Percentiles rank a stretch among this genome's conserved stretches.
phyloP scores from a whole-genome alignment of 2,329 filamentous ascomycete genomes.

The Scytalidium lignicola region DNA sequence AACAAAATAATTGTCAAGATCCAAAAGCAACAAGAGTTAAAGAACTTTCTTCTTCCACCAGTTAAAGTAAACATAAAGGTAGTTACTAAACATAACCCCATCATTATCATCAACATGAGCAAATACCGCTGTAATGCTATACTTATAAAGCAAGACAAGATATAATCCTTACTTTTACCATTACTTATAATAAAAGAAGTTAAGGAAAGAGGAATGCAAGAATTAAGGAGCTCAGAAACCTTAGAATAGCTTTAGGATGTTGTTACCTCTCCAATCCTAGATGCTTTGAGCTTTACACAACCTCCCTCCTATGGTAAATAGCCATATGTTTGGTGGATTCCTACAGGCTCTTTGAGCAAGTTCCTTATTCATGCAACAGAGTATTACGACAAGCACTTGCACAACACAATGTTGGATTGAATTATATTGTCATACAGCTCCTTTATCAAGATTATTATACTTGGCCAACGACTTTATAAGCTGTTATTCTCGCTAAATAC shows the following conservation, averaged over 20 bases:
- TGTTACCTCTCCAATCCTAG: conserved; percentile 21
- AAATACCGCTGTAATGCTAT: conserved; percentile 26
- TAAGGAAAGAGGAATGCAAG: not conserved
- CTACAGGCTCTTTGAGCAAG: conserved; percentile 23
- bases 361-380: conserved; percentile 33
- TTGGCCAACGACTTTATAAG: conserved; percentile 13
- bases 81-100: conserved; percentile 21
- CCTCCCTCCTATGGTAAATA: conserved; percentile 9
- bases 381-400: conserved; percentile 15
- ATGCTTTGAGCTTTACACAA: conserved; percentile 19
- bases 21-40: conserved; percentile 16
- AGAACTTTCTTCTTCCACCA: conserved; percentile 21
- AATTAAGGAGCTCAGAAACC: not conserved
- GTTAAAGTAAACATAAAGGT: conserved; percentile 12
- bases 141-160: conserved; percentile 17
- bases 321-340: conserved; percentile 32
- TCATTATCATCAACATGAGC: conserved; percentile 29
- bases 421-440: conserved; percentile 34
- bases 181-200: conserved; percentile 6
- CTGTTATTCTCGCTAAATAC: not conserved
- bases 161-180: conserved; percentile 16
- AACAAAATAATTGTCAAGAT: conserved; percentile 10
- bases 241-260: conserved; percentile 30
- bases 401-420: conserved; percentile 27
- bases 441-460: conserved; percentile 29